Conservation (phyloP, 129 eudicot species). For the Pseudognaphalium luteoalbum region DNA sequence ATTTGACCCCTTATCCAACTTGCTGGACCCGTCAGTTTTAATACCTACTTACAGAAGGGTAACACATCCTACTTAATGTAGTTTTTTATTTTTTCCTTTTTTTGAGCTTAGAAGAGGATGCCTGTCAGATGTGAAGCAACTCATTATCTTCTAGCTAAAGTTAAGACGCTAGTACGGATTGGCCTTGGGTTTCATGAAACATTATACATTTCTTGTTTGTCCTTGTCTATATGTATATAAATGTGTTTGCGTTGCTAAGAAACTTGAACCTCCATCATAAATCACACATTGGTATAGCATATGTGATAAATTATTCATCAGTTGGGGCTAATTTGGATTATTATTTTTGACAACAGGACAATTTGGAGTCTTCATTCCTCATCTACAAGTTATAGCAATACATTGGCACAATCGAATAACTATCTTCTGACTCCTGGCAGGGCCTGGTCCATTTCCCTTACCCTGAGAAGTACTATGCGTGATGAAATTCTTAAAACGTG, state of each 20-base stretch:
- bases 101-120: neutral
- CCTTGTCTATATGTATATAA: neutral
- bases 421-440: slow-evolving; percentile 64
- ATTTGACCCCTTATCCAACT: too few relatives aligned
- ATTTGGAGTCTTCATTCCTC: slow-evolving; percentile 50
- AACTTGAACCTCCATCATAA: neutral
- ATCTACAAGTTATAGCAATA: slow-evolving; percentile 36
- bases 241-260: neutral
- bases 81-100: neutral
- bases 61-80: too few relatives aligned
- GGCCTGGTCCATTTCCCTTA: slow-evolving; percentile 90
- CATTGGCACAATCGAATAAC: slow-evolving; percentile 26
- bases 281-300: neutral
- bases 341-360: slow-evolving; percentile 42
- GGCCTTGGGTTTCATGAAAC: neutral
- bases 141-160: neutral
- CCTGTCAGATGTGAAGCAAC: neutral
- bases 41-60: neutral
- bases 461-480: slow-evolving; percentile 51
- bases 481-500: slow-evolving; percentile 69
- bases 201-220: neutral
- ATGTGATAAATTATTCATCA: neutral
- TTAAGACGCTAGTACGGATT: neutral
- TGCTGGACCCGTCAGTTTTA: neutral
- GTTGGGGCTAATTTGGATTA: slow-evolving; percentile 9